Conservation (phyloP, 306 rosid species). For the Casuarina cunninghamiana region DNA sequence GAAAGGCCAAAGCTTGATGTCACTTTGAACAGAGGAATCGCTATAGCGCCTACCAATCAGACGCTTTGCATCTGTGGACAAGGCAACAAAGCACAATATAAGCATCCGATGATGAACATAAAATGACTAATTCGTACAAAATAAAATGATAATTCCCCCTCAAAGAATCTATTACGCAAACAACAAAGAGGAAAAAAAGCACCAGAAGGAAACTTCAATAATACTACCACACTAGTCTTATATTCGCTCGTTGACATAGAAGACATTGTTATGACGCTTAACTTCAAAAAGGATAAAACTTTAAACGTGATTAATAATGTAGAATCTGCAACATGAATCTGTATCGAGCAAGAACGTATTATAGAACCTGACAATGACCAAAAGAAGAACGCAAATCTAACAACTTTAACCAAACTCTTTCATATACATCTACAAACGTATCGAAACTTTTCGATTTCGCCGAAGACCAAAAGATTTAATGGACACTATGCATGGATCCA, state of each 20-base stretch:
- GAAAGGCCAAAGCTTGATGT: slow-evolving; percentile 77
- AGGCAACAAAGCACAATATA: not conserved
- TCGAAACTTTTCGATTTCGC: not conserved
- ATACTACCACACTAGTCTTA: not conserved
- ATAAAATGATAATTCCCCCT: not conserved
- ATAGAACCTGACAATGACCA: not conserved
- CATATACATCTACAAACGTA: not conserved
- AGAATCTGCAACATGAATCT: not conserved
- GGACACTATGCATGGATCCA: not conserved
- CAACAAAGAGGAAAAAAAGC: not conserved
- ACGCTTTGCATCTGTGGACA: slow-evolving; percentile 65
- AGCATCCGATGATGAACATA: not conserved
- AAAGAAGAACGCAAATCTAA: not conserved
- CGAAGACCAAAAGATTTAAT: no score
- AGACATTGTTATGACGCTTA: not conserved
- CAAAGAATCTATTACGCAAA: not conserved
- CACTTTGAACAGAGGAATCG: slow-evolving; percentile 71
- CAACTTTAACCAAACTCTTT: not conserved
- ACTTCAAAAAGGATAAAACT: not conserved
- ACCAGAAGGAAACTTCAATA: not conserved
- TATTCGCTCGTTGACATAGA: not conserved
- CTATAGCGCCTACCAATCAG: slow-evolving; percentile 71
- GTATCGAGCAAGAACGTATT: not conserved
- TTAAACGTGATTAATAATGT: not conserved
- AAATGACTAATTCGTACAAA: not conserved